Percentiles rank a stretch among this genome's conserved stretches.
Evolutionary conservation across 1,139 yeast genomes (phyloP).

Genomic region (Suhomyces wounanorum): DNA sequence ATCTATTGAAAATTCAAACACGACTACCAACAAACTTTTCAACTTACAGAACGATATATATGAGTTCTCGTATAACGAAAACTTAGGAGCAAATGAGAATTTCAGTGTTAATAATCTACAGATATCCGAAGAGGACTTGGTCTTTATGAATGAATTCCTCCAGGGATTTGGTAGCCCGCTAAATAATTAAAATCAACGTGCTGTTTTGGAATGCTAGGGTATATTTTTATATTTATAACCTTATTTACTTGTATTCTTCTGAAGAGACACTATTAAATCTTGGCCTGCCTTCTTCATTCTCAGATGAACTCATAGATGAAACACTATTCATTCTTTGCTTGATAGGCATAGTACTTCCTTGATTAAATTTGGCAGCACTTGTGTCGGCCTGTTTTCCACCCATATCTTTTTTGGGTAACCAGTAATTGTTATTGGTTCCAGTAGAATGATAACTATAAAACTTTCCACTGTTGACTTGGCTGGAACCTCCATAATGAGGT

Average conservation of each 20-base stretch:
- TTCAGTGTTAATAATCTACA: constrained; percentile 1
- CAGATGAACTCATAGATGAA: constrained; percentile 19
- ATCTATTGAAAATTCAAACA: not conserved
- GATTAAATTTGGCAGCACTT: constrained; percentile 2
- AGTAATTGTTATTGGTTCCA: constrained; percentile 42
- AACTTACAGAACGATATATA: not conserved
- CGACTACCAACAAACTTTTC: not conserved
- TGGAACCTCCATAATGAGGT: constrained; percentile 32
- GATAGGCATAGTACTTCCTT: constrained; percentile 4
- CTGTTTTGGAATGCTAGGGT: no score
- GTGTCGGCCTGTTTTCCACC: constrained; percentile 3
- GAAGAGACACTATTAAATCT: constrained; percentile 20
- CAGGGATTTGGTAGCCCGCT: constrained; percentile 1
- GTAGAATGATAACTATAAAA: constrained; percentile 40
- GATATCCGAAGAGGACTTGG: constrained; percentile 21
- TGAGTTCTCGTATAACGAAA: not conserved
- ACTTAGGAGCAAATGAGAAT: not conserved
- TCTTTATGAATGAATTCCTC: constrained; percentile 20
- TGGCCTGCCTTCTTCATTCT: constrained; percentile 15
- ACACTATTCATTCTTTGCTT: constrained; percentile 27
- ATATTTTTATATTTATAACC: not conserved
- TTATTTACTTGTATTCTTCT: constrained; percentile 1
- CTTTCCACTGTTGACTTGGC: constrained; percentile 42
- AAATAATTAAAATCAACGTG: not conserved
- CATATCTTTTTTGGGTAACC: constrained; percentile 33